Base-by-base conservation (phyloP, 495 filamentous ascomycete species). In the Xylaria cubensis region DNA sequence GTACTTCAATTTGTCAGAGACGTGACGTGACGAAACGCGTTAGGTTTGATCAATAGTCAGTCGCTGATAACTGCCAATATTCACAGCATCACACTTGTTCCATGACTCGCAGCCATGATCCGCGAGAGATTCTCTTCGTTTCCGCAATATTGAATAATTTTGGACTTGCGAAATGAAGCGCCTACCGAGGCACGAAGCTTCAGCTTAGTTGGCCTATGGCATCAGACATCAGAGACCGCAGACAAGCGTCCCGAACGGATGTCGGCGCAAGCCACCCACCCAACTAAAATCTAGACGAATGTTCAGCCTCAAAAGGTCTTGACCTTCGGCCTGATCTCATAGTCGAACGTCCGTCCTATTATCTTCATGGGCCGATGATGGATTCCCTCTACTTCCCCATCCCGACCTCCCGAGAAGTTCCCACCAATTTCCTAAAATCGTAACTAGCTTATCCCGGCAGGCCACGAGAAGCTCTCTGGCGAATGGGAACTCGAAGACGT, bases 341-440 rank as follows among this genome's bases (percentile, higher is more conserved):
- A 7, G 9, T 51, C 26, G 19, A 36, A 39, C 36, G 36, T 39
- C 36, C 67, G 41, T 61, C 17, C 36, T 48, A 34, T 39, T 39
- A 21, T 29, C 66, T 32, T 39, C 12, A 44, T 21, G 65, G 50
- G 5, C 51, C 53, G 53, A 69, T 59, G 39, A 69, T 59, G 39
- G 39, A 69, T 46, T 46, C 39, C 50, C 15, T 46, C 15, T 64
- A 12, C 39, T 24, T 29, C 17, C 32, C 21, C 50, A 53, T 53
- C 4, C 55, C 42, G 42, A 29, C 50, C 6, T 39, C 36, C 65
- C 34, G 41, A 32, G 51, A 58, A 58, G 51, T 41, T 21, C 42
- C 53, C 67, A 62, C 67, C 42, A 50, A 42, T 69, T 62, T 69
- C 67, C 67, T 42, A 69, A 61, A 69, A 69, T 53, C 53, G 55